A percentile compares a stretch with the other conserved stretches of the same genome.
Conservation (phyloP, 768 basidiomycete genomes). For the Lactarius evosmus region DNA sequence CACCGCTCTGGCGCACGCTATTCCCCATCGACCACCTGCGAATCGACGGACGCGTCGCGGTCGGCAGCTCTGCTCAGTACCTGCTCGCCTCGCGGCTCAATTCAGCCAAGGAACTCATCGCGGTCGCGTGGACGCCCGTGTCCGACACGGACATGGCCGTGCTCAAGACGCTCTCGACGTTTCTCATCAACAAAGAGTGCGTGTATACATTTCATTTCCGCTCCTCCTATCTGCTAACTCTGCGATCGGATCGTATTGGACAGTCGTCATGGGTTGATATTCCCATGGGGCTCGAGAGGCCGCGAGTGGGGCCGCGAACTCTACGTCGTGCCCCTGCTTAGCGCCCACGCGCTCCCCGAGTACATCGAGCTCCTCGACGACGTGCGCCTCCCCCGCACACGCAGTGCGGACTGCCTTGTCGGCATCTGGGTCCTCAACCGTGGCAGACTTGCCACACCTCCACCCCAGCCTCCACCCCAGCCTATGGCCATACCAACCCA, state of each 20-base stretch:
- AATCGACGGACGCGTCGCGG: constrained; percentile 83
- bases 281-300: constrained; percentile 78
- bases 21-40: constrained; percentile 68
- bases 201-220: constrained; percentile 32
- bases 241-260: constrained; percentile 13
- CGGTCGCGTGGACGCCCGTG: constrained; percentile 65
- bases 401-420: constrained; percentile 65
- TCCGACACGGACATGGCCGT: constrained; percentile 43
- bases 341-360: constrained; percentile 70
- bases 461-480: neutral
- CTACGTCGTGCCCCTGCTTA: constrained; percentile 75
- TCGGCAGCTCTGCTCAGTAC: constrained; percentile 72
- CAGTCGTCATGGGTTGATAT: constrained; percentile 83
- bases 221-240: constrained; percentile 13
- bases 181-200: constrained; percentile 70
- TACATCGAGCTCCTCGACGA: constrained; percentile 82
- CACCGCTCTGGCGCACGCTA: constrained; percentile 68
- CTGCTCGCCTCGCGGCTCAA: constrained; percentile 77
- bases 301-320: constrained; percentile 80
- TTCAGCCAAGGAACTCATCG: constrained; percentile 71
- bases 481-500: neutral
- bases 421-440: constrained; percentile 85
- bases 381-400: constrained; percentile 59
- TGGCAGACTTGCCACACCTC: constrained; percentile 58
- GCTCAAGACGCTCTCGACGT: constrained; percentile 62